Base-by-base conservation (phyloP, 495 filamentous ascomycete species). In the Oidiodendron maius region DNA sequence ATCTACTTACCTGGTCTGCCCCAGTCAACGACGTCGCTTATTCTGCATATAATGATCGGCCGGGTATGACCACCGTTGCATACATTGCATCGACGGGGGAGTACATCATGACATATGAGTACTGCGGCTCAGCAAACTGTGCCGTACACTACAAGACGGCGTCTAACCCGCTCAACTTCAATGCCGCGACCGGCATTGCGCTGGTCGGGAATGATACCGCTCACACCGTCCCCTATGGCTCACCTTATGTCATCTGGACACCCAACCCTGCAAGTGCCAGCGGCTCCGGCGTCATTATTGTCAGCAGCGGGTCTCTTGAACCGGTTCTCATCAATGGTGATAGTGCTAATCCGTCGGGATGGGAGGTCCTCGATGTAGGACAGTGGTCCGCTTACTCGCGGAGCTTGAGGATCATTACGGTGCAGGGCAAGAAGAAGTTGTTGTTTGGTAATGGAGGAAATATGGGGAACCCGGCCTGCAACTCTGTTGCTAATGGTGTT, bases 81-180 rank as follows among this genome's bases (percentile, higher is more conserved):
- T 40, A 40, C 15, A 5, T 3, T 3, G 15, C 12, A 5, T 17
- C 15, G 12, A 63, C 75, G 35, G 37, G 75, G 57, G 62, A 77
- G 51, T 82, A 69, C 55, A 77, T 84, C 51, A 72, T 74, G 59
- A 68, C 70, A 20, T 81, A 80, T 57, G 80, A 84, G 60, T 77
- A 75, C 50, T 74, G 77, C 40, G 77, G 76, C 8, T 81, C 24
- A 11, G 24, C 15, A 4, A 25, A n/a, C 23, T 44, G 24, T 44
- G 15, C 20, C 15, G 65, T 83, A 1, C 81, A 80, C 70, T 70
- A 67, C 59, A 54, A 54, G 20, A 46, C 68, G 23, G 65, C 71
- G 17, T 58, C 63, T n/a, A 58, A 71, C 40, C 81, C 81, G 1
- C 67, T 74, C 32, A 57, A 69, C 20, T 78, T 85, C 50, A 15